Percentiles rank a stretch among this genome's conserved stretches.
Evolutionary conservation across 495 filamentous ascomycete species (phyloP).

Genomic region (Aspergillus saccharolyticus): DNA sequence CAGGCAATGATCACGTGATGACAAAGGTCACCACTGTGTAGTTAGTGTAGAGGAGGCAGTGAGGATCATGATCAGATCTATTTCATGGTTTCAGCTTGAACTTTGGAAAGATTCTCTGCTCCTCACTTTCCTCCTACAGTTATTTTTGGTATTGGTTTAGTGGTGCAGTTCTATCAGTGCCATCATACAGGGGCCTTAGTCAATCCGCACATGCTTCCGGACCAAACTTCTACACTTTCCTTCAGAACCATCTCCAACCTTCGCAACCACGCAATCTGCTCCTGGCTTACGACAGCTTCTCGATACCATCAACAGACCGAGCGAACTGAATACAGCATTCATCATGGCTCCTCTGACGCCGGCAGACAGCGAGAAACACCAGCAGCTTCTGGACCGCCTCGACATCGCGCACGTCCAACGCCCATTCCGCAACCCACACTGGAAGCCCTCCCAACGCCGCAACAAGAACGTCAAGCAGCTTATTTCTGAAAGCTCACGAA

Average conservation of each 20-base stretch:
- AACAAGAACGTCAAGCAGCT: slow-evolving; percentile 99
- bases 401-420: slow-evolving; percentile 79
- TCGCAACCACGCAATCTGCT: background rate
- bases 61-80: too few species aligned
- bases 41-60: background rate
- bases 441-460: slow-evolving; percentile 87
- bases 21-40: background rate
- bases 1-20: background rate
- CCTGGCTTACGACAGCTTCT: background rate
- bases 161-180: background rate
- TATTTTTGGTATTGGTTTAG: background rate
- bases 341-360: slow-evolving; percentile 44
- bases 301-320: background rate
- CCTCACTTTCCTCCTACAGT: too few species aligned
- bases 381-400: slow-evolving; percentile 71
- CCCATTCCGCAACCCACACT: slow-evolving; percentile 80
- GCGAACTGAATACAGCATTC: background rate
- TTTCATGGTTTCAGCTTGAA: too few species aligned
- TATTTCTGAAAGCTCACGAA: slow-evolving; percentile 79
- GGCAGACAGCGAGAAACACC: slow-evolving; percentile 46
- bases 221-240: background rate
- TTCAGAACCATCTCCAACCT: background rate
- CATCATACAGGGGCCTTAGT: background rate
- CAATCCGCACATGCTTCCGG: background rate
- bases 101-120: too few species aligned